A percentile compares a stretch with the other conserved stretches of the same genome.
phyloP scores from a whole-genome alignment of 345 rosid genomes.

The Pugionium dolabratum region DNA sequence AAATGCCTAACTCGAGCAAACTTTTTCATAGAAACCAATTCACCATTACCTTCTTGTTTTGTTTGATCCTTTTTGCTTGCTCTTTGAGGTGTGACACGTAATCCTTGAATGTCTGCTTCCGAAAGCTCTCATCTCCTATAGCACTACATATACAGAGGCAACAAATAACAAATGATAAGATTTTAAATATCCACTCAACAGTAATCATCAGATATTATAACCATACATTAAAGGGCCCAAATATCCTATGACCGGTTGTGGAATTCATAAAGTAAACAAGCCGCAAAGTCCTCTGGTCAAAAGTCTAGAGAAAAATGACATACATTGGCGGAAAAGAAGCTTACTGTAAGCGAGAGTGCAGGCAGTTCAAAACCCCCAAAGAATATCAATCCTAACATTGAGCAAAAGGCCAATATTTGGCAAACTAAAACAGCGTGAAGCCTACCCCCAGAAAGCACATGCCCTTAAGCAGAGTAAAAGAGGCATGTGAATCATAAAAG shows the following conservation, averaged over 20 bases:
- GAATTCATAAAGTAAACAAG: neutral
- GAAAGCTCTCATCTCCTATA: conserved; percentile 67
- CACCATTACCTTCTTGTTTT: conserved; percentile 62
- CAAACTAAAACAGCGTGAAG: neutral
- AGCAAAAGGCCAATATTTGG: conserved; percentile 20
- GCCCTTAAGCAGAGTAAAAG: neutral
- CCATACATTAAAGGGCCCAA: neutral
- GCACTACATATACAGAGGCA: conserved; percentile 49
- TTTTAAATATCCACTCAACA: neutral
- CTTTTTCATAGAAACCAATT: neutral
- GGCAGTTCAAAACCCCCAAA: neutral
- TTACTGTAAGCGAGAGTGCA: neutral
- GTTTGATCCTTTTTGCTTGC: conserved; percentile 59
- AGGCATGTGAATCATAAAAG: conserved; percentile 13
- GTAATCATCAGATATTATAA: conserved; percentile 27
- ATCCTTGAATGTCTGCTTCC: conserved; percentile 69
- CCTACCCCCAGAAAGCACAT: neutral
- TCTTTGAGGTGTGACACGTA: conserved; percentile 65
- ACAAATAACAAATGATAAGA: conserved; percentile 3
- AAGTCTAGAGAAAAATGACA: neutral
- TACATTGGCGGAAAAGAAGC: conserved; percentile 3
- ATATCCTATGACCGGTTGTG: neutral
- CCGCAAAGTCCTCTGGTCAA: neutral
- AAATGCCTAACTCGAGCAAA: conserved; percentile 7
- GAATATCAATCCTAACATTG: neutral